Evolutionary conservation across 441 rosid genomes (phyloP).

Genomic region (Heliophila coronopifolia): DNA sequence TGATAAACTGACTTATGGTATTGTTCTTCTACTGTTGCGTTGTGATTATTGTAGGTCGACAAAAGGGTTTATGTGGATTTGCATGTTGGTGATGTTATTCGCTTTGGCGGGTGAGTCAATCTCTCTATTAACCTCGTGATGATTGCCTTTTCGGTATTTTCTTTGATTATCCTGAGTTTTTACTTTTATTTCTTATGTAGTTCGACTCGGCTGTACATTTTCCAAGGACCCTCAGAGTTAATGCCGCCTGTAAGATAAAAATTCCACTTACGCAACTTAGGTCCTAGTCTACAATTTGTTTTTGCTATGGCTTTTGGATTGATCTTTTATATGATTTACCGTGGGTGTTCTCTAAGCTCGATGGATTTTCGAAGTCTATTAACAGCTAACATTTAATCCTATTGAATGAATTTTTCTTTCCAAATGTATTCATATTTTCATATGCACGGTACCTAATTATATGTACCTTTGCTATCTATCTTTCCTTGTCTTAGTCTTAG

Average conservation of each 20-base stretch:
- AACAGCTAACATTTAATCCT: background rate
- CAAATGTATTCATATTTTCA: background rate
- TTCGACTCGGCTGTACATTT: constrained; percentile 75
- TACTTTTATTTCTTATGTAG: constrained; percentile 35
- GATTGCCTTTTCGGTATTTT: background rate
- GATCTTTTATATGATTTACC: background rate
- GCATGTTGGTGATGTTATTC: constrained; percentile 84
- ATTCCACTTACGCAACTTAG: background rate
- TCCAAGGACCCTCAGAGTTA: constrained; percentile 87
- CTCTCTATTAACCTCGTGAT: constrained; percentile 1
- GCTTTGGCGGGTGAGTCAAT: constrained; percentile 78
- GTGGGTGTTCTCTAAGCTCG: background rate
- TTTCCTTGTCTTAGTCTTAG: background rate
- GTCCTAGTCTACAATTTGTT: background rate
- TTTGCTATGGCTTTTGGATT: background rate
- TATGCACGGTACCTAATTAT: background rate
- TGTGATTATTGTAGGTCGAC: constrained; percentile 46
- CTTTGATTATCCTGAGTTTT: constrained; percentile 6
- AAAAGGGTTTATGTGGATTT: constrained; percentile 58
- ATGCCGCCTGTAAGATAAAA: constrained; percentile 70
- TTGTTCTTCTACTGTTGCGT: background rate
- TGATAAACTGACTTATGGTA: background rate
- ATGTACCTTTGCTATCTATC: background rate
- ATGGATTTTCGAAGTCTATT: background rate
- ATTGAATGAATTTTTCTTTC: background rate